phyloP scores from a whole-genome alignment of 2,329 filamentous ascomycete species.

The Aspergillus alliaceus region DNA sequence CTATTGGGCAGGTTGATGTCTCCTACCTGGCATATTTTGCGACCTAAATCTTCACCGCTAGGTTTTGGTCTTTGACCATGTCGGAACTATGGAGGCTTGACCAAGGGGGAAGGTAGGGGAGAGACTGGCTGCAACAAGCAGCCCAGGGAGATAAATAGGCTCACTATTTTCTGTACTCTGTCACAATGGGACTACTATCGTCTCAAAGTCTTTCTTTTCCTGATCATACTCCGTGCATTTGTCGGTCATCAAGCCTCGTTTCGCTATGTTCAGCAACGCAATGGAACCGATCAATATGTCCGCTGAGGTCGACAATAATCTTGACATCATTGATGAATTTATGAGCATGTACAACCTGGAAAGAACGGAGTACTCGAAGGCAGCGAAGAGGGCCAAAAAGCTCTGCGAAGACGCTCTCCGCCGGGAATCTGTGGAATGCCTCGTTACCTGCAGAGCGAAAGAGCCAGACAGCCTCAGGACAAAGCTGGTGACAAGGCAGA shows the following conservation, averaged over 20 bases:
- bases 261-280: too few species aligned
- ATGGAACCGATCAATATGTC: background rate
- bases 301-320: background rate
- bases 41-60: background rate
- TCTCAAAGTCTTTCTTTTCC: too few species aligned
- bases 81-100: background rate
- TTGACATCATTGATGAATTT: background rate
- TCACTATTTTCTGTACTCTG: too few species aligned
- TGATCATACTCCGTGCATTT: background rate
- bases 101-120: too few species aligned
- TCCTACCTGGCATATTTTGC: background rate
- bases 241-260: too few species aligned
- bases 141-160: background rate
- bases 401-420: background rate
- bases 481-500: background rate
- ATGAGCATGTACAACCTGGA: background rate
- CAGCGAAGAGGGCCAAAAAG: background rate
- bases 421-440: background rate
- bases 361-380: background rate
- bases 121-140: too few species aligned
- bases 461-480: conserved; percentile 1
- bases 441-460: conserved; percentile 3
- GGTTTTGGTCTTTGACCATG: background rate
- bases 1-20: background rate
- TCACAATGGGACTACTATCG: too few species aligned